Evolutionary conservation across 768 basidiomycete species (phyloP).

Genomic region (Pluteus cervinus): DNA sequence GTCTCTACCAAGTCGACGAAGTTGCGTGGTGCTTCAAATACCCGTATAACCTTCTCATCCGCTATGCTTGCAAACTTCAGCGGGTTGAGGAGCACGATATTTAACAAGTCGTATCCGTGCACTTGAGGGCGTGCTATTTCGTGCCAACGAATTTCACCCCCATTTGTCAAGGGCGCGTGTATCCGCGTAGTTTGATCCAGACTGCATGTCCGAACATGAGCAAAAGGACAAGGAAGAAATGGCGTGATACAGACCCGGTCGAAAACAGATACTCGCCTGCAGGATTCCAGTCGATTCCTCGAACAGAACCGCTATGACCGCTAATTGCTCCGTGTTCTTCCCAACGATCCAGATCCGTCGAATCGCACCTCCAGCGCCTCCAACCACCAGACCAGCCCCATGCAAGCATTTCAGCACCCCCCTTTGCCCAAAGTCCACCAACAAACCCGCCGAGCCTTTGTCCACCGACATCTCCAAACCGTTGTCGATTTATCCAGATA

Average conservation of each 20-base stretch:
- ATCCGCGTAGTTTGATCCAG: constrained; percentile 90
- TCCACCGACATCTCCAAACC: constrained; percentile 94
- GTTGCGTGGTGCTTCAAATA: constrained; percentile 84
- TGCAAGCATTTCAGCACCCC: constrained; percentile 62
- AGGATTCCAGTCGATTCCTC: constrained; percentile 82
- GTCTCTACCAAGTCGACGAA: constrained; percentile 65
- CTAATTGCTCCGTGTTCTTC: constrained; percentile 68
- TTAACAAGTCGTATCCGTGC: constrained; percentile 92
- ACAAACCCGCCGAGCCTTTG: constrained; percentile 89
- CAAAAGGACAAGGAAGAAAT: constrained; percentile 2
- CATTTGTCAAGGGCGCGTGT: constrained; percentile 51
- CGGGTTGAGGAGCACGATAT: constrained; percentile 67
- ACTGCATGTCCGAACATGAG: constrained; percentile 35
- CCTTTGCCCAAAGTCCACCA: constrained; percentile 74
- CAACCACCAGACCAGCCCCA: constrained; percentile 96
- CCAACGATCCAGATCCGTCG: constrained; percentile 49
- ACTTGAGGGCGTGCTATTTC: constrained; percentile 92
- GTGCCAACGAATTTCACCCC: constrained; percentile 49
- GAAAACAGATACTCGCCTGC: constrained; percentile 83
- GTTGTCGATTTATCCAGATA: constrained; percentile 86
- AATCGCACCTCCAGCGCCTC: constrained; percentile 70
- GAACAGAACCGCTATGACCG: constrained; percentile 82
- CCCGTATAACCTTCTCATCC: constrained; percentile 92
- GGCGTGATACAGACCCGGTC: constrained; percentile 51
- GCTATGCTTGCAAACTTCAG: constrained; percentile 85